Base-by-base conservation (phyloP, 805 yeast species). In the Schizosaccharomyces lindneri region DNA sequence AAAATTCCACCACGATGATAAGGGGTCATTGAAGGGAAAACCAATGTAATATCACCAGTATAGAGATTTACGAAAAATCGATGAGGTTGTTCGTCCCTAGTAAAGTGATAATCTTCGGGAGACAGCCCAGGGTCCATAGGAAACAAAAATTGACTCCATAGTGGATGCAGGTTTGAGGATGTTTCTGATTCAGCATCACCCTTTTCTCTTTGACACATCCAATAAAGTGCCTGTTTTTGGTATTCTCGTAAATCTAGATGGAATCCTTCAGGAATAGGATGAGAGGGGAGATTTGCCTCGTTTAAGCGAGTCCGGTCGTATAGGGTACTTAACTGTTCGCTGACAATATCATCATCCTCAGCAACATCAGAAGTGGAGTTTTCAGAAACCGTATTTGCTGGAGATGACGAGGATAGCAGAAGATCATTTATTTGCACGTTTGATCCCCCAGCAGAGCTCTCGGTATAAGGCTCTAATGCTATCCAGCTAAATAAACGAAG, bases 121-220 rank as follows among this genome's bases (percentile, higher is more conserved):
- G 27, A 36, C 41, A 36, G 13, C 39, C 15, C 43, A 13, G 59
- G 48, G n/a, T 31, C 59, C 7, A 60, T 62, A 0, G 95, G 95
- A 93, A 94, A 89, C 64, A 71, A 72, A 66, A 80, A 84, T 61
- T 80, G 81, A 62, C 80, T 81, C 97, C 97, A 89, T 32, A 89
- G 71, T 0, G 97, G 97, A 67, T 88, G 85, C 73, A 84, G 77
- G 48, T 80, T 83, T 39, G 76, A 76, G n/a, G 68, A 65, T 32
- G 67, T 72, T 67, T 61, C 75, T 65, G 63, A 73, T 60, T 65
- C 72, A 3, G 63, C 65, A 2, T 62, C 63, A 4, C 72, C 63
- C 13, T 67, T 64, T 19, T 66, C 68, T 7, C 64, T 67, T 32
- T 62, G 67, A 64, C 62, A 62, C 65, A n/a, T 71, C 77, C 64